Percentiles rank a stretch among this genome's conserved stretches.
These are phyloP conservation scores for Pythium sukuiense DNA, from an alignment of 352 stramenopile genomes.

Conservation along the genomic window DNA sequence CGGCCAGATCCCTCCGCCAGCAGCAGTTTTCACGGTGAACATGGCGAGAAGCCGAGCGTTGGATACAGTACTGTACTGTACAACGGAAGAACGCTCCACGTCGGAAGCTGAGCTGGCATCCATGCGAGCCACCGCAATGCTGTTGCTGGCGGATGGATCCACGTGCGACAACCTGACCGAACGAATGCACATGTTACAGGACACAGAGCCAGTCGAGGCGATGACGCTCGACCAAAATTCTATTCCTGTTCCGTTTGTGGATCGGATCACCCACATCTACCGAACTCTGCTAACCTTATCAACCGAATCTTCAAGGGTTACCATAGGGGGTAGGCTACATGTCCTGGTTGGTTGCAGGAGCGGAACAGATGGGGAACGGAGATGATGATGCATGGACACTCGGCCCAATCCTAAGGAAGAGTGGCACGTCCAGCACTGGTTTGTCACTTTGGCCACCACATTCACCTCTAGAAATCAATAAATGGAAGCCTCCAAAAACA, in stretches of 20 bases:
- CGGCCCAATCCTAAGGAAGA: background rate
- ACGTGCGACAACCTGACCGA: background rate
- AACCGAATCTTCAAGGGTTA: background rate
- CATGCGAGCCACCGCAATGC: background rate
- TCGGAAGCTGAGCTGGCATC: no score
- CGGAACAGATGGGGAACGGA: background rate
- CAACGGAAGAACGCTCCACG: no score
- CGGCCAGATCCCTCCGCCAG: no score
- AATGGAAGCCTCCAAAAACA: background rate
- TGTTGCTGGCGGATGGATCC: background rate
- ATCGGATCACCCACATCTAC: background rate
- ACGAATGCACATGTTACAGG: background rate
- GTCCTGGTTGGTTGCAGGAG: background rate
- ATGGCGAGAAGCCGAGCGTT: no score
- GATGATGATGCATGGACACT: background rate
- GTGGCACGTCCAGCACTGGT: background rate
- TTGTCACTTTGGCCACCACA: background rate
- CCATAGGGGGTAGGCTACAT: background rate
- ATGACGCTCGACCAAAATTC: background rate
- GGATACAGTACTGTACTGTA: no score
- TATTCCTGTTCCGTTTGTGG: background rate
- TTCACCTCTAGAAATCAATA: background rate
- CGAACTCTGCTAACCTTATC: background rate
- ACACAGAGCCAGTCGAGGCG: background rate
- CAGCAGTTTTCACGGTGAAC: no score